A percentile compares a stretch with the other conserved stretches of the same genome.
Conservation (phyloP, 495 filamentous ascomycete species). For the Neurospora discreta region DNA sequence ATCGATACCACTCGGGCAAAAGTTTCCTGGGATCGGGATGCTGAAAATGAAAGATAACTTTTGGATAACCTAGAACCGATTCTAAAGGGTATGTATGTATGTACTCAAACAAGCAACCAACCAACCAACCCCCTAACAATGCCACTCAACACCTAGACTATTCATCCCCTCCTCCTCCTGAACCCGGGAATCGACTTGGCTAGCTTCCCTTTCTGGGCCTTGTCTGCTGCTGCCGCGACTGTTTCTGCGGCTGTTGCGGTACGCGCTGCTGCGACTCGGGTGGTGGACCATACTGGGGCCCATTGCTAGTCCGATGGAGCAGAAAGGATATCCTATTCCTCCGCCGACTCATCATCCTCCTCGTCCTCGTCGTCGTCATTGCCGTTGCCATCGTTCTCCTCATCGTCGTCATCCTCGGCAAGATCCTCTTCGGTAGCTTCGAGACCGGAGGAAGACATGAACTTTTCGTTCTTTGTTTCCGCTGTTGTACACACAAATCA, state of each 20-base stretch:
- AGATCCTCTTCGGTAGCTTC: constrained; percentile 49
- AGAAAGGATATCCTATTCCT: neutral
- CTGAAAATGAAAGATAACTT: too few relatives aligned
- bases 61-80: too few relatives aligned
- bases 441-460: constrained; percentile 73
- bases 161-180: neutral
- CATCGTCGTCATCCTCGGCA: constrained; percentile 23
- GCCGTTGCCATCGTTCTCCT: constrained; percentile 15
- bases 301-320: neutral
- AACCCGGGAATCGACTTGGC: neutral
- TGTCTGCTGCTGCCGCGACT: neutral
- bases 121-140: neutral
- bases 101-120: neutral
- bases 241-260: neutral
- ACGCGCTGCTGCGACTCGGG: neutral
- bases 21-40: too few relatives aligned
- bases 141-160: neutral
- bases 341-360: constrained; percentile 2
- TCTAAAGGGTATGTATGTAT: neutral
- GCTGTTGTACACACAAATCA: constrained; percentile 15
- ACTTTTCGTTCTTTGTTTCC: constrained; percentile 74
- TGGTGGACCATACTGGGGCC: neutral
- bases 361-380: constrained; percentile 7
- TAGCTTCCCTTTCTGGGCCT: neutral
- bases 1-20: too few relatives aligned